Evolutionary conservation across 2,329 filamentous ascomycete species (phyloP).

Genomic region (Arthrobotrys sinensis): DNA sequence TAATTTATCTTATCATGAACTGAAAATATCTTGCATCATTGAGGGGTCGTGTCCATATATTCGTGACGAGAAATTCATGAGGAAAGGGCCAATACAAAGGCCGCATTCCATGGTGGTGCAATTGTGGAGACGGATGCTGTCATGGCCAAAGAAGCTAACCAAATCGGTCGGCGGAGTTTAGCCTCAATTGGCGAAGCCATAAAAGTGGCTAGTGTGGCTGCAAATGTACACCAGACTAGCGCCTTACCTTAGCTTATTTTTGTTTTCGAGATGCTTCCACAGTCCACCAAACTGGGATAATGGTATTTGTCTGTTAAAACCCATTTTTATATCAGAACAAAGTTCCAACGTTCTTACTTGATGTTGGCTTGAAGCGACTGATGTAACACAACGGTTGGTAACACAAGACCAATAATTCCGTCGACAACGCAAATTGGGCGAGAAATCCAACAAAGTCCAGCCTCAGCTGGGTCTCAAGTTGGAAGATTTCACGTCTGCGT

Average conservation of each 20-base stretch:
- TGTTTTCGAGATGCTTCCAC: neutral
- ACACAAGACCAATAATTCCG: conserved; percentile 5
- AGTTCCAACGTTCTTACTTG: neutral
- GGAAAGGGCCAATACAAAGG: conserved; percentile 6
- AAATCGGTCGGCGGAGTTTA: neutral
- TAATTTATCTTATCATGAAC: conserved; percentile 13
- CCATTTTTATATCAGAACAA: neutral
- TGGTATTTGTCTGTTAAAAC: neutral
- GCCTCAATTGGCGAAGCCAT: conserved; percentile 5
- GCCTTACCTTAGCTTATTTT: neutral
- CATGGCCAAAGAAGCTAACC: conserved; percentile 7
- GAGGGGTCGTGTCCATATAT: conserved; percentile 8
- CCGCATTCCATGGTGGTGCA: conserved; percentile 24
- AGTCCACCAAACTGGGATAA: neutral
- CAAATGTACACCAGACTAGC: neutral
- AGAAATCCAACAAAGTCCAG: conserved; percentile 17
- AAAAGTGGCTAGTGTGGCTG: conserved; percentile 9
- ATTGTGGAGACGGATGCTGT: conserved; percentile 26
- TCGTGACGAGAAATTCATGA: neutral
- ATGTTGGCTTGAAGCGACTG: conserved; percentile 4
- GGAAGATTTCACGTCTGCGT: neutral
- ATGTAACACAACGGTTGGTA: conserved; percentile 22
- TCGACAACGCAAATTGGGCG: conserved; percentile 7
- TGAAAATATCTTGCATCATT: conserved; percentile 19
- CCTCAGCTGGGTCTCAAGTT: neutral